Conservation (phyloP, 164 flowering plant genomes). For the Protea cynaroides region DNA sequence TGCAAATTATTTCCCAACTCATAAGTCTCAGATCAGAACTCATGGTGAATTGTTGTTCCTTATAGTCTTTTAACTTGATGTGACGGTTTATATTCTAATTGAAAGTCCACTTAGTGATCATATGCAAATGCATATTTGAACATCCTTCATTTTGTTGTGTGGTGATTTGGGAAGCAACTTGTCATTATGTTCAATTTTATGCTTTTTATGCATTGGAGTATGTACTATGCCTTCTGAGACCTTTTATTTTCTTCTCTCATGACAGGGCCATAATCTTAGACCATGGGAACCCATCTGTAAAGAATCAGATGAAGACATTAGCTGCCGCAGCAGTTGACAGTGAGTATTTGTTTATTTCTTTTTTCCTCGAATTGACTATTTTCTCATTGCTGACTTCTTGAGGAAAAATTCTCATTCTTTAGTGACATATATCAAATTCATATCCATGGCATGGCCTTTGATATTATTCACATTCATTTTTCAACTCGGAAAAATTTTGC, state of each 20-base stretch:
- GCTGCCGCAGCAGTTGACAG: constrained; percentile 52
- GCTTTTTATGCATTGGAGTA: no score
- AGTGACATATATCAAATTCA: background rate
- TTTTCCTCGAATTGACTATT: background rate
- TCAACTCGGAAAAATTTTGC: no score
- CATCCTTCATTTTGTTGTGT: background rate
- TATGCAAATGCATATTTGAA: background rate
- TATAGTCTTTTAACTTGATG: no score
- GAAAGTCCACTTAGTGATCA: no score
- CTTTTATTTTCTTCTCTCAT: constrained; percentile 11
- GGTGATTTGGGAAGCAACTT: no score
- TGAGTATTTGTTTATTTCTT: constrained; percentile 11
- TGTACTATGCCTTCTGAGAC: background rate
- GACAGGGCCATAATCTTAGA: constrained; percentile 84
- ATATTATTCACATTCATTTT: no score
- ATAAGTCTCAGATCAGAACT: no score
- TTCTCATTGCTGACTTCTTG: background rate
- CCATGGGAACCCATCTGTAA: constrained; percentile 69
- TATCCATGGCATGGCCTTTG: no score
- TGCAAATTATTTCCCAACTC: no score
- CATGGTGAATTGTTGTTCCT: no score
- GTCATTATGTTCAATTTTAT: no score
- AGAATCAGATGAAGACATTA: constrained; percentile 61
- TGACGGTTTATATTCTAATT: no score
- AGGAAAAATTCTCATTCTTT: background rate